Percentiles rank a stretch among this genome's conserved stretches.
phyloP scores from a whole-genome alignment of 31 red algal species.

The Asparagopsis taxiformis region DNA sequence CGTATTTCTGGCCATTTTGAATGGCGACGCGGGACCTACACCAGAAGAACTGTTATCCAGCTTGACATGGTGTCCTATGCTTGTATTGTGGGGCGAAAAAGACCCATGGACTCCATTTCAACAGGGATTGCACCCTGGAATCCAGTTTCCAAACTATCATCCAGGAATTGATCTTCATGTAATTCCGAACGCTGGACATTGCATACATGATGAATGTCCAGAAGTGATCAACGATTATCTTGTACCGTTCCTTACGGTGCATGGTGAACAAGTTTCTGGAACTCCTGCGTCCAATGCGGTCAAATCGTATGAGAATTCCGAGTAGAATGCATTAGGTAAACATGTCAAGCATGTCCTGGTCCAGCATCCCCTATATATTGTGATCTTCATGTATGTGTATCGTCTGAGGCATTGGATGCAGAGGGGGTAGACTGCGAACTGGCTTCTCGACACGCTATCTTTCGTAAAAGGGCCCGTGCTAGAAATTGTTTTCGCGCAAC shows the following conservation, averaged over 20 bases:
- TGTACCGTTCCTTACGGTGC: constrained; percentile 48
- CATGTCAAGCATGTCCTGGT: too few relatives aligned
- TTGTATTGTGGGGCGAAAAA: constrained; percentile 92
- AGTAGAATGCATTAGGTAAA: too few relatives aligned
- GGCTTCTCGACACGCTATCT: background rate
- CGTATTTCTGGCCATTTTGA: constrained; percentile 85
- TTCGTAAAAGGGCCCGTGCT: background rate
- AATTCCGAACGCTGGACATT: constrained; percentile 86
- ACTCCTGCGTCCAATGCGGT: too few relatives aligned
- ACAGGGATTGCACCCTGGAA: constrained; percentile 77
- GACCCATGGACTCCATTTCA: constrained; percentile 93
- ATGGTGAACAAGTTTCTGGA: too few relatives aligned
- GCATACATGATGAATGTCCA: constrained; percentile 94
- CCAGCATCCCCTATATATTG: too few relatives aligned
- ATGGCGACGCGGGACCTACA: constrained; percentile 79
- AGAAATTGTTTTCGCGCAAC: constrained; percentile 13
- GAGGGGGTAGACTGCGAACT: too few relatives aligned
- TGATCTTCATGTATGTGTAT: too few relatives aligned
- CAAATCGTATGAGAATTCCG: too few relatives aligned
- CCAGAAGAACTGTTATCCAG: constrained; percentile 78
- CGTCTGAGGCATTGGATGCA: too few relatives aligned
- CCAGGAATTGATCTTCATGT: constrained; percentile 42
- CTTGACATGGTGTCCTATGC: constrained; percentile 76
- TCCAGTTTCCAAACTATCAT: constrained; percentile 58
- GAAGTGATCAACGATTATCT: constrained; percentile 74